A percentile compares a stretch with the other conserved stretches of the same genome.
phyloP scores from a whole-genome alignment of 1,284 basidiomycete species.

The Cryptococcus depauperatus region DNA sequence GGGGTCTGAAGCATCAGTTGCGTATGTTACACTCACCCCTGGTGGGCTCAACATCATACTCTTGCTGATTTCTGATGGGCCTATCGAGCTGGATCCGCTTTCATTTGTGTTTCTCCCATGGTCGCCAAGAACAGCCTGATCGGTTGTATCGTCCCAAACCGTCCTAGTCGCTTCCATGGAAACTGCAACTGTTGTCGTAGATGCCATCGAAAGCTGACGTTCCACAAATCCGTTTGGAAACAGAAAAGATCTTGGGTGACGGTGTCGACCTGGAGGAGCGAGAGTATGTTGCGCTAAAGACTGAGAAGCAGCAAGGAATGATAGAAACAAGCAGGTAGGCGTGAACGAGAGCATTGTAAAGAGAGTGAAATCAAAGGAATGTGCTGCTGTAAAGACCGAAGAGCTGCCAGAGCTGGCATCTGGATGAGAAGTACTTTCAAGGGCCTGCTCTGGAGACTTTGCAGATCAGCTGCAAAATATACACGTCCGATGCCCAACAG shows the following conservation, averaged over 20 bases:
- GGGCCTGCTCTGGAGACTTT: slow-evolving; percentile 7
- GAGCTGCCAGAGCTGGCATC: slow-evolving; percentile 8
- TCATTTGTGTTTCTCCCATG: not conserved
- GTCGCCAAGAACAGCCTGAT: slow-evolving; percentile 18
- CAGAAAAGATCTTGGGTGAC: slow-evolving; percentile 3
- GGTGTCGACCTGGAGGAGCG: slow-evolving; percentile 10
- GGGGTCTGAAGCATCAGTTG: too few species aligned
- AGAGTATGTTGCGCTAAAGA: slow-evolving; percentile 8
- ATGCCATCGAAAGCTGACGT: slow-evolving; percentile 36
- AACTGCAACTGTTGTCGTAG: slow-evolving; percentile 39
- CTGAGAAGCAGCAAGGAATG: slow-evolving; percentile 4
- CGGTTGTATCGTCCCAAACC: slow-evolving; percentile 37
- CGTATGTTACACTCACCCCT: not conserved
- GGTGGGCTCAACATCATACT: not conserved
- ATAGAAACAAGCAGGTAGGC: not conserved
- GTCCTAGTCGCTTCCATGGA: slow-evolving; percentile 36
- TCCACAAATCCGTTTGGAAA: slow-evolving; percentile 21
- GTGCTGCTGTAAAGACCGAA: slow-evolving; percentile 1
- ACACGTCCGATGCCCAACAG: slow-evolving; percentile 8
- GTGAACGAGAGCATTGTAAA: slow-evolving; percentile 7
- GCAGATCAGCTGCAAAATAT: slow-evolving; percentile 13
- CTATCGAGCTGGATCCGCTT: not conserved
- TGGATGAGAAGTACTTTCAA: slow-evolving; percentile 2
- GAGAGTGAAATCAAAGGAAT: slow-evolving; percentile 6
- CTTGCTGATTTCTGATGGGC: slow-evolving; percentile 1